These are phyloP conservation scores for Flaveria brownii DNA, from an alignment of 129 eudicot species.

Conservation along the genomic window DNA sequence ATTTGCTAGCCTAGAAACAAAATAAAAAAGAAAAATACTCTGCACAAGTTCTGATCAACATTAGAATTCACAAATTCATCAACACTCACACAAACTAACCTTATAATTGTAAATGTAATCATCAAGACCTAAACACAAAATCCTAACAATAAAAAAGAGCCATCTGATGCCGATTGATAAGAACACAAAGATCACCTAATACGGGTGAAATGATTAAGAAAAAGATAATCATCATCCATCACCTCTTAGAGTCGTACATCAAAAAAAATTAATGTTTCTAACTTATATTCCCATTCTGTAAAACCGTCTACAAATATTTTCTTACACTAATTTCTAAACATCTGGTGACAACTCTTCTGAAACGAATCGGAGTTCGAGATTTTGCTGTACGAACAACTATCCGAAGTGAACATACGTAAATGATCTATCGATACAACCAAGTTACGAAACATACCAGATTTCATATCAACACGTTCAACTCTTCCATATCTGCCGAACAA, in stretches of 20 bases:
- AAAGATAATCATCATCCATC: too few species aligned
- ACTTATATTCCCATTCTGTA: too few species aligned
- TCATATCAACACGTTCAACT: slow-evolving; percentile 89
- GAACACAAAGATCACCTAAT: neutral
- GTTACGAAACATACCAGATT: slow-evolving; percentile 59
- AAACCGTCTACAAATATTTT: too few species aligned
- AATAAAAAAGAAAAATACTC: too few species aligned
- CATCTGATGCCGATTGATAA: neutral
- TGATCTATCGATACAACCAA: neutral
- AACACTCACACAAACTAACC: neutral
- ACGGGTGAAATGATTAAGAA: neutral
- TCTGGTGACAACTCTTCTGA: too few species aligned
- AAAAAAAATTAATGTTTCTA: too few species aligned
- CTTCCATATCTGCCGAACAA: slow-evolving; percentile 82
- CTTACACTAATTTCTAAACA: too few species aligned
- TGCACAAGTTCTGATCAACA: neutral
- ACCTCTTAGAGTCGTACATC: too few species aligned
- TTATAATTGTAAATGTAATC: neutral
- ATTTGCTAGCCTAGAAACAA: neutral
- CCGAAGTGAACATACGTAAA: neutral
- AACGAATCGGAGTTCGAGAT: too few species aligned
- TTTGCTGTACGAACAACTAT: neutral
- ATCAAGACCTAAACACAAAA: neutral
- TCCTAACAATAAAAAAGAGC: neutral
- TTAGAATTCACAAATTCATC: neutral